These are phyloP conservation scores for Hura crepitans DNA, from an alignment of 441 rosid genomes.

Conservation along the genomic window DNA sequence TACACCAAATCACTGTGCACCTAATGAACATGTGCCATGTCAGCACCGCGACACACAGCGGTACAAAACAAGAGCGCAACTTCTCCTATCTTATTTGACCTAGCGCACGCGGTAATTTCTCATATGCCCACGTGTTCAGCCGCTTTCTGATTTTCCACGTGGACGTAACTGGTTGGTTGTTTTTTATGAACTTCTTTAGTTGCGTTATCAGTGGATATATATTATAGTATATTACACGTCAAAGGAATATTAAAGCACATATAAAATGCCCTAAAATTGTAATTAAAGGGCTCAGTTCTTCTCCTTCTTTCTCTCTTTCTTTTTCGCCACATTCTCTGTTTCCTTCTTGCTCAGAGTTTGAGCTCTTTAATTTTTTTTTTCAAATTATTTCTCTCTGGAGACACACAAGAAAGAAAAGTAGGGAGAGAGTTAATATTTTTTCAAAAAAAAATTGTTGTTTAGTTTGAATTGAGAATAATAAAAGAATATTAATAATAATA, in stretches of 20 bases:
- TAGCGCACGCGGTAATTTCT: not conserved
- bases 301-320: conserved; percentile 5
- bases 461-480: not conserved
- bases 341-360: not conserved
- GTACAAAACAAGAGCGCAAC: not conserved
- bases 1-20: conserved; percentile 4
- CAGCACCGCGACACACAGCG: not conserved
- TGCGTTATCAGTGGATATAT: not conserved
- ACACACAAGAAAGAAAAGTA: not conserved
- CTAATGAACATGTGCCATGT: conserved; percentile 9
- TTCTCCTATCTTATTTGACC: not conserved
- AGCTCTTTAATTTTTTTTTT: not conserved
- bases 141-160: not conserved
- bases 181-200: not conserved
- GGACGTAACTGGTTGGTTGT: not conserved
- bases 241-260: not conserved
- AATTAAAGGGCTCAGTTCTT: not conserved
- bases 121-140: not conserved
- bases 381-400: not conserved
- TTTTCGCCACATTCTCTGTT: not conserved
- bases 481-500: conserved; percentile 17
- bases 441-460: no score
- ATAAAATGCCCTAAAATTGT: not conserved
- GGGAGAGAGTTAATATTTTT: no score
- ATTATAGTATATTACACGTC: not conserved